A percentile compares a stretch with the other conserved stretches of the same genome.
These are phyloP conservation scores for Ceratopteris richardii DNA, from an alignment of 75 land plant species.

Conservation along the genomic window DNA sequence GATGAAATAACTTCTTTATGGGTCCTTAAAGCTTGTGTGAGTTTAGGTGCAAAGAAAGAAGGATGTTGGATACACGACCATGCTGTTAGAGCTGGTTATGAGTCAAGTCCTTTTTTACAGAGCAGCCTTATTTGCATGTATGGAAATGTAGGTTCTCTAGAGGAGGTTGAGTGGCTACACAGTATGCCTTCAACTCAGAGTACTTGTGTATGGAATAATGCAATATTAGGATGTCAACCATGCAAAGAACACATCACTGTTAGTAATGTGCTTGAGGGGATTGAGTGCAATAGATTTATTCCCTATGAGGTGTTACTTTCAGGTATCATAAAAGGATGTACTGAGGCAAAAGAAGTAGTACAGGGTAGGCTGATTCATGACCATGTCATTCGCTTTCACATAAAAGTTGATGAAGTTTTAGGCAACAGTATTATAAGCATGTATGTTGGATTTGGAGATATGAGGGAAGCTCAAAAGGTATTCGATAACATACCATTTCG, in stretches of 20 bases:
- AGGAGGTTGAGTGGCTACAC: neutral
- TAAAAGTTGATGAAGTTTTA: neutral
- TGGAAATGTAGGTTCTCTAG: neutral
- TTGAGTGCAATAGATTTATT: neutral
- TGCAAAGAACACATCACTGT: neutral
- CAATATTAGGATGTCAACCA: neutral
- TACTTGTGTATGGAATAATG: neutral
- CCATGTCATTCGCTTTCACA: neutral
- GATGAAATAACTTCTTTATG: conserved; percentile 43
- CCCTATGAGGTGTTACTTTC: neutral
- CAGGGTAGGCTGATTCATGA: conserved; percentile 12
- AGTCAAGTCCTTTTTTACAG: conserved; percentile 6
- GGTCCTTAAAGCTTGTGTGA: conserved; percentile 47
- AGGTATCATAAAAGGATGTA: conserved; percentile 10
- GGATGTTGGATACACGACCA: conserved; percentile 36
- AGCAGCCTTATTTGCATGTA: conserved; percentile 20
- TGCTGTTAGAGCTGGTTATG: conserved; percentile 10
- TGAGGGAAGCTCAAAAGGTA: conserved; percentile 13
- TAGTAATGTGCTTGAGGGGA: neutral
- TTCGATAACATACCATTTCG: neutral
- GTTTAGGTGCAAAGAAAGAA: conserved; percentile 41
- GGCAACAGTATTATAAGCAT: neutral
- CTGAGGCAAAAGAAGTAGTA: neutral
- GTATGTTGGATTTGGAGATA: conserved; percentile 29
- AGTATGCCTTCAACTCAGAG: neutral